phyloP scores from a whole-genome alignment of 2,329 filamentous ascomycete species.

The Cladosporium phlei region DNA sequence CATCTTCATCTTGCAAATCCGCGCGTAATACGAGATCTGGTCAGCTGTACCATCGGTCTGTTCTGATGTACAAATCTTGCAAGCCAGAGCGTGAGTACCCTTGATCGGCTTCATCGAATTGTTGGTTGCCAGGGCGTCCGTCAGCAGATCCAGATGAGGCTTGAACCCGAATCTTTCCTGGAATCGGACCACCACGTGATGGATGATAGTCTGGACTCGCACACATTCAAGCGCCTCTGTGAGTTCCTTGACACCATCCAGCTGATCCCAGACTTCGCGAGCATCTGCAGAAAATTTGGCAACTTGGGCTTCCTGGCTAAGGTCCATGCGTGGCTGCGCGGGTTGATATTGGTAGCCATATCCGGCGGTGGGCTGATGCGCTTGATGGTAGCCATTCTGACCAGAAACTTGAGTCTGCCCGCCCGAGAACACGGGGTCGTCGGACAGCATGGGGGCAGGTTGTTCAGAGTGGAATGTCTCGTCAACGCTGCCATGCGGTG shows the following conservation, averaged over 20 bases:
- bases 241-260: conserved; percentile 57
- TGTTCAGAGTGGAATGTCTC: conserved; percentile 12
- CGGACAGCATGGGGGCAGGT: conserved; percentile 10
- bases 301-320: conserved; percentile 18
- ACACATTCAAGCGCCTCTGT: conserved; percentile 49
- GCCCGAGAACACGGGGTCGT: conserved; percentile 16
- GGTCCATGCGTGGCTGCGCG: background rate
- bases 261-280: conserved; percentile 59
- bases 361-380: background rate
- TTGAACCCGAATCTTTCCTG: conserved; percentile 53
- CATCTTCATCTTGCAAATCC: conserved; percentile 36
- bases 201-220: conserved; percentile 59
- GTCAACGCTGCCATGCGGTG: conserved; percentile 16
- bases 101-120: conserved; percentile 40
- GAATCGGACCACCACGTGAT: conserved; percentile 58
- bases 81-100: conserved; percentile 41
- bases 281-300: conserved; percentile 48
- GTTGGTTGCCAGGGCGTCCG: conserved; percentile 40
- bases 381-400: conserved; percentile 10
- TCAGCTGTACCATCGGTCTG: conserved; percentile 25
- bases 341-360: conserved; percentile 3
- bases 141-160: conserved; percentile 54
- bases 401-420: background rate
- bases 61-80: conserved; percentile 30
- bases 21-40: conserved; percentile 32